A percentile compares a stretch with the other conserved stretches of the same genome.
Evolutionary conservation across 352 stramenopile genomes (phyloP).

Genomic region (Phytophthora kernoviae): DNA sequence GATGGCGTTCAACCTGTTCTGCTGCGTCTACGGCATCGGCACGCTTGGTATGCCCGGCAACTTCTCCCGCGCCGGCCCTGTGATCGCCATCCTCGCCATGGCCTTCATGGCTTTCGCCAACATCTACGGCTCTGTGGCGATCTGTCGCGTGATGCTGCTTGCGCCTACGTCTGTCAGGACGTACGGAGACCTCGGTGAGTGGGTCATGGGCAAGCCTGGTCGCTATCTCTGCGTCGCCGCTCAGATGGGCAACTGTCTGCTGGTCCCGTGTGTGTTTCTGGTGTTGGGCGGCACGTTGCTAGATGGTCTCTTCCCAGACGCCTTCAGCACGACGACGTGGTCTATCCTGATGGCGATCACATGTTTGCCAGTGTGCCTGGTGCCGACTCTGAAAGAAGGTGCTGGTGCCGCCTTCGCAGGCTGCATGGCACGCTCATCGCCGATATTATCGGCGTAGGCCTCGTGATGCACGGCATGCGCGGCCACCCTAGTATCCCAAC

Average conservation of each 20-base stretch:
- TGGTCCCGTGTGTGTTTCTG: constrained; percentile 22
- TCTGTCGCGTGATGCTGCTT: constrained; percentile 45
- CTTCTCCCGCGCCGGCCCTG: constrained; percentile 47
- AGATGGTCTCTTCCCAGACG: constrained; percentile 24
- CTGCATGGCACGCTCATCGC: constrained; percentile 24
- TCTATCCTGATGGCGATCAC: constrained; percentile 30
- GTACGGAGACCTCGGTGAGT: constrained; percentile 33
- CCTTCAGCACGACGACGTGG: constrained; percentile 21
- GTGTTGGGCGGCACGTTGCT: constrained; percentile 28
- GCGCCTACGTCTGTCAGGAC: constrained; percentile 43
- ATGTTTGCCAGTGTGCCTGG: constrained; percentile 26
- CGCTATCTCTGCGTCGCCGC: constrained; percentile 17
- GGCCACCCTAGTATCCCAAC: constrained; percentile 17
- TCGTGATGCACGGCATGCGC: constrained; percentile 25
- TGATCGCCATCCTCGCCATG: constrained; percentile 34
- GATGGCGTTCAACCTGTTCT: constrained; percentile 52
- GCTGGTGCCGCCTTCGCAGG: constrained; percentile 28
- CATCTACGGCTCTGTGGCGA: constrained; percentile 43
- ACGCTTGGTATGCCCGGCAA: constrained; percentile 62
- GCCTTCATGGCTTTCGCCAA: constrained; percentile 58
- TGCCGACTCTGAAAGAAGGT: constrained; percentile 31
- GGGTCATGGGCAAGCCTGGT: constrained; percentile 14
- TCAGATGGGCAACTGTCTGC: constrained; percentile 15
- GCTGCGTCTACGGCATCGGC: constrained; percentile 53
- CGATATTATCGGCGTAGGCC: constrained; percentile 4